phyloP scores from a whole-genome alignment of 495 filamentous ascomycete genomes.

The Bacidia gigantensis region DNA sequence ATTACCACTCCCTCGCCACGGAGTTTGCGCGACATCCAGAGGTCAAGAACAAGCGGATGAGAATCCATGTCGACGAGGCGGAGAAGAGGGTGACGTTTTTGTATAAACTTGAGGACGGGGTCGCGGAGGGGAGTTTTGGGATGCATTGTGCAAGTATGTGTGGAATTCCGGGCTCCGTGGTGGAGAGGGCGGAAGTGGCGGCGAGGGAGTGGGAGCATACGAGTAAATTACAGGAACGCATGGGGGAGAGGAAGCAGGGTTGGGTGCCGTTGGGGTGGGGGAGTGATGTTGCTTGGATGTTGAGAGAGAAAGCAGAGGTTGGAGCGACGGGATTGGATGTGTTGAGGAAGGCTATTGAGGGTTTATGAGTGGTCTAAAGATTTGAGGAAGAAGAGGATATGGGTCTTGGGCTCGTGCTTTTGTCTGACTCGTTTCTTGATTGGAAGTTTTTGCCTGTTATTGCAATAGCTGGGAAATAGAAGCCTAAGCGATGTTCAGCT shows the following conservation, averaged over 20 bases:
- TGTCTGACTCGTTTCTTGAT: too few relatives aligned
- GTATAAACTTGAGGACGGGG: conserved; percentile 87
- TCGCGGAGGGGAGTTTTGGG: conserved; percentile 94
- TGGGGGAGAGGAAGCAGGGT: conserved; percentile 45
- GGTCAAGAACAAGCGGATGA: conserved; percentile 75
- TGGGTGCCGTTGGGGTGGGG: conserved; percentile 77
- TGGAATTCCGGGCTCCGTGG: conserved; percentile 70
- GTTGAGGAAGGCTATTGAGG: conserved; percentile 62
- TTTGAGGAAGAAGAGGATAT: too few relatives aligned
- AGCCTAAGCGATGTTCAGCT: too few relatives aligned
- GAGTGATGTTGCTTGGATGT: conserved; percentile 79
- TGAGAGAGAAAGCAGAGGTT: conserved; percentile 37
- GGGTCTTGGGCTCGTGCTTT: too few relatives aligned
- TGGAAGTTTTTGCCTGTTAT: too few relatives aligned
- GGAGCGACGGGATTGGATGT: conserved; percentile 21
- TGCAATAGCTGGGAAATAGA: too few relatives aligned
- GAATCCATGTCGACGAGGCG: conserved; percentile 82
- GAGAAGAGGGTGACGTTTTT: conserved; percentile 77
- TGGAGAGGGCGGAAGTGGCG: conserved; percentile 78
- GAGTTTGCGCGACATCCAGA: conserved; percentile 86
- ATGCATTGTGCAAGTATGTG: conserved; percentile 99
- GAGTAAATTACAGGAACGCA: conserved; percentile 69
- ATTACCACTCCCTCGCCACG: conserved; percentile 85
- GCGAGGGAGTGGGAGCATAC: conserved; percentile 95
- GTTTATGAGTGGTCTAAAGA: conserved; percentile 36